Evolutionary conservation across 2,329 filamentous ascomycete species (phyloP), one percentile per base, ranked within the genome.

Genomic region (Macrophomina phaseolina): DNA sequence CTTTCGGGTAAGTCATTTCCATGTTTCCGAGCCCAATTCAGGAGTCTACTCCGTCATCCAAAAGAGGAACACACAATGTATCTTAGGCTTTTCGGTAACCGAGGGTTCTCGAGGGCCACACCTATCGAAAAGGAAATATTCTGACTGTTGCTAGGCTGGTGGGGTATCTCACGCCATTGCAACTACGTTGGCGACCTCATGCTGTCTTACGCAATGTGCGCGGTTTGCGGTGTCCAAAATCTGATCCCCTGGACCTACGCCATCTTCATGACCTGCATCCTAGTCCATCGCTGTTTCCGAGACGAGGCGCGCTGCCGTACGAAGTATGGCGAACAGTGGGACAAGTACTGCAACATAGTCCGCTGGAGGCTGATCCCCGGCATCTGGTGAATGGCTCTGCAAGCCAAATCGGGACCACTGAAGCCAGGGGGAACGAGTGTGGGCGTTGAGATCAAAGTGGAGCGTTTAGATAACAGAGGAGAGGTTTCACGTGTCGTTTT

Each of bases 291-390:
- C 5, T 83, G 81, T 53, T 75, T 78, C 40, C 75, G 82, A 9
- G 82, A 84, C 58, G 82, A 84, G 70, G 76, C 77, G 62, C 73
- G 82, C 8, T 83, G 81, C 48, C 74, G 72, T 2, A 75, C 72
- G 23, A 84, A 84, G 68, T 84, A 84, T 65, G 82, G 82, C 2
- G 70, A 74, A 2, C 74, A 75, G 1, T 84, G 82, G 82, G 73
- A 77, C 7, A 75, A 77, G 51, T 84, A 84, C 69, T 81, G 81
- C 68, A 68, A 67, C 23, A 76, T 70, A 4, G 82, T 84, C 3
- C 75, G 69, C 9, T 84, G 78, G 77, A 77, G 80, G 30, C 74
- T 82, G 11, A 67, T 83, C 12, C 81, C 78, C 79, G 32, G 84
- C 77, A 62, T 79, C 66, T 73, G 67, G 67, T 68, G 34, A 61